Evolutionary conservation across 305 asterid genomes (phyloP).

Genomic region (Caryopteris hybrid): DNA sequence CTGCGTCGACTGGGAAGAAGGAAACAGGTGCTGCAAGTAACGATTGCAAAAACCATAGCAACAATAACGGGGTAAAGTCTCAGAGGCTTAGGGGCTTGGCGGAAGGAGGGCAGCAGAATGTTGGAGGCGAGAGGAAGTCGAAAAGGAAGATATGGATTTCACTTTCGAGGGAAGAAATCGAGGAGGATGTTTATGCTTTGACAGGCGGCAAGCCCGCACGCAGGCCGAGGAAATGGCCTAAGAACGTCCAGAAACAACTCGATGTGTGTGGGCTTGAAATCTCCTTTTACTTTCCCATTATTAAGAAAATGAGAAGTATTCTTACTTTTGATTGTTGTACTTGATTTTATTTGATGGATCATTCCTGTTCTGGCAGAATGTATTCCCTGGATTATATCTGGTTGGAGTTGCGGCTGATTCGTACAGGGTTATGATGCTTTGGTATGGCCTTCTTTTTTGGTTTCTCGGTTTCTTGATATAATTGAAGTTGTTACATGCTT

Average conservation of each 20-base stretch:
- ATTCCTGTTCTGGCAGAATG: constrained; percentile 37
- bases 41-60: too few species aligned
- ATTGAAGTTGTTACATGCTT: constrained; percentile 7
- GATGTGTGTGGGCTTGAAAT: constrained; percentile 39
- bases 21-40: constrained; percentile 18
- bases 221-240: constrained; percentile 73
- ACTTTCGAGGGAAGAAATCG: constrained; percentile 78
- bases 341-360: neutral
- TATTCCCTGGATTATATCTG: constrained; percentile 73
- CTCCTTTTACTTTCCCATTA: too few species aligned
- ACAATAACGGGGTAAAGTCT: constrained; percentile 30
- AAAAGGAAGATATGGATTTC: constrained; percentile 79
- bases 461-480: neutral
- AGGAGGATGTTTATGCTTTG: constrained; percentile 76
- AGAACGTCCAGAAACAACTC: constrained; percentile 62
- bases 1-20: too few species aligned
- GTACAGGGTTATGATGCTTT: constrained; percentile 41
- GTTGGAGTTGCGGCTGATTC: constrained; percentile 67
- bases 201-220: constrained; percentile 84
- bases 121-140: constrained; percentile 39
- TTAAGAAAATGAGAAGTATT: too few species aligned
- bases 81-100: constrained; percentile 40
- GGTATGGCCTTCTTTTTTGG: constrained; percentile 41
- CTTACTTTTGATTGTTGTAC: too few species aligned
- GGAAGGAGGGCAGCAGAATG: constrained; percentile 29